Percentiles rank a stretch among this genome's conserved stretches.
phyloP scores from a whole-genome alignment of 1,284 basidiomycete genomes.

The Leccinum colubrinum region DNA sequence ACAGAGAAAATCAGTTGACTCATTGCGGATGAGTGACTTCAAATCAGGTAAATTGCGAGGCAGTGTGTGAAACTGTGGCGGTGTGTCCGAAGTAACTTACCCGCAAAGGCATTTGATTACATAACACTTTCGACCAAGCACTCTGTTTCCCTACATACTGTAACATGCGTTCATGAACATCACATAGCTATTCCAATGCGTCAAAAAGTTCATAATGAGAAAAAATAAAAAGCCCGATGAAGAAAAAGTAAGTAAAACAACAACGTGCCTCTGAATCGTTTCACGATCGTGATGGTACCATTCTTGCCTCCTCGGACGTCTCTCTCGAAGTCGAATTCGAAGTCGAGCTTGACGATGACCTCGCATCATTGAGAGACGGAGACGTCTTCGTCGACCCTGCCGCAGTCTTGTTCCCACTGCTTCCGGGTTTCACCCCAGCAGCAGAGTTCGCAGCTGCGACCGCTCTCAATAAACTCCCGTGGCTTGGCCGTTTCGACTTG shows the following conservation, averaged over 20 bases:
- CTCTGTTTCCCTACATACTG: too few relatives aligned
- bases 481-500: conserved; percentile 44
- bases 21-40: neutral
- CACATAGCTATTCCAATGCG: neutral
- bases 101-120: neutral
- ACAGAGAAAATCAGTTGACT: neutral
- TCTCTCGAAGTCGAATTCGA: too few relatives aligned
- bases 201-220: neutral
- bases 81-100: neutral
- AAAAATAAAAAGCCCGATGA: neutral
- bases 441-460: conserved; percentile 60
- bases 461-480: conserved; percentile 52
- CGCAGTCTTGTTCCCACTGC: conserved; percentile 3
- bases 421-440: conserved; percentile 21
- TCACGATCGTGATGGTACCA: conserved; percentile 21
- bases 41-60: neutral
- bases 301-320: too few relatives aligned
- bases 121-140: neutral
- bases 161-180: neutral
- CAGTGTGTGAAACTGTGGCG: neutral
- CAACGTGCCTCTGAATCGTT: neutral
- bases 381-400: conserved; percentile 13
- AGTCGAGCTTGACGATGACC: too few relatives aligned
- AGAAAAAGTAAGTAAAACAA: neutral
- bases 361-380: conserved; percentile 8